Evolutionary conservation across 2,329 filamentous ascomycete species (phyloP), one percentile per base, ranked within the genome.

Genomic region (Microsporum ferrugineum): DNA sequence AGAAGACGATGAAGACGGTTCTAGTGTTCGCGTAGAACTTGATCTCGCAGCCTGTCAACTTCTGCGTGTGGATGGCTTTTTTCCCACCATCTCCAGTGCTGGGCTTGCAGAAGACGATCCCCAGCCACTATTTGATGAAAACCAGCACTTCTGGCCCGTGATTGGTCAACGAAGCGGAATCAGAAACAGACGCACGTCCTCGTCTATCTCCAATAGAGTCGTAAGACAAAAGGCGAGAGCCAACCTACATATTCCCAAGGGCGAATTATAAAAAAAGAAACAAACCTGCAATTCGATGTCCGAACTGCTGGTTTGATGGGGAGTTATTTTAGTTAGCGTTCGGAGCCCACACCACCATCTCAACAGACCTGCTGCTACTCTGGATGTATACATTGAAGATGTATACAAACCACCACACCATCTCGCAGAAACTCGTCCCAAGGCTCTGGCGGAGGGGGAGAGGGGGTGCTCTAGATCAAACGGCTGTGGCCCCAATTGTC

Each of bases 11-110:
- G 27, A 53, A 53, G 49, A 53, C 49, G 27, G 49, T 53, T 53
- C 49, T 53, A 53, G 49, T 53, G 27, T 53, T 34, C 31, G 49
- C 49, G 49, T 33, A 53, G 49, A 53, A 53, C 49, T 53, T 10
- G 49, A 53, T 53, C 49, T 53, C 49, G 49, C 49, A 53, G 49
- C 49, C 49, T 53, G 49, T 53, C 49, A 53, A 29, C 29, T 53
- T 27, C 27, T 33, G 49, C 49, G 12, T 5, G 14, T 17, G 27
- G 49, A 53, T 53, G 27, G 49, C 27, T 29, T 53, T 34, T 53
- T 4, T n/a, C 14, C 5, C 14, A 5, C 27, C 12, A 33, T 53
- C 27, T 53, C 49, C 6, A 10, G 43, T 14, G 43, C 47, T 34
- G 31, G 47, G 47, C 47, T 27, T 34, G 27, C 27, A 53, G 47